phyloP scores from a whole-genome alignment of 108 stramenopile genomes.

The Nitzschia sp. region DNA sequence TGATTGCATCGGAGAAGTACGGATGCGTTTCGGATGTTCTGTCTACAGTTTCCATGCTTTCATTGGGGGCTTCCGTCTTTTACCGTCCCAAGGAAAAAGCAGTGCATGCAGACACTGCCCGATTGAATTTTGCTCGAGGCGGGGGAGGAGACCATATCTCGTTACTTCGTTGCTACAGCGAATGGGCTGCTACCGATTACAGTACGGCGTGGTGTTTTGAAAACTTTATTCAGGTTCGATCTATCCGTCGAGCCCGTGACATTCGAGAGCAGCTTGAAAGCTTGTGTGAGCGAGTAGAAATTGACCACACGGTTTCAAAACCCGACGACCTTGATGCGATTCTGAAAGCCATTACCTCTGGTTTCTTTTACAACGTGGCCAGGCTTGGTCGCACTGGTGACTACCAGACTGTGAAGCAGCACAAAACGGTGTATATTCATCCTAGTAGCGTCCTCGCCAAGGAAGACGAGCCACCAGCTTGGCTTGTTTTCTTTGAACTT shows the following conservation, averaged over 20 bases:
- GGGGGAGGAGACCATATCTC: conserved; percentile 97
- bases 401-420: conserved; percentile 96
- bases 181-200: conserved; percentile 95
- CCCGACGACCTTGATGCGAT: conserved; percentile 72
- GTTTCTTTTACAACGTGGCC: conserved; percentile 98
- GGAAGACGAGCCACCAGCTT: conserved; percentile 89
- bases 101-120: conserved; percentile 97
- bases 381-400: conserved; percentile 89
- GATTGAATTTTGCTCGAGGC: conserved; percentile 95
- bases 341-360: conserved; percentile 93
- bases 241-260: conserved; percentile 94
- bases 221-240: conserved; percentile 95
- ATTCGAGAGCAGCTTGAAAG: conserved; percentile 98
- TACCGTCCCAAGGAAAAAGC: conserved; percentile 97
- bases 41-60: conserved; percentile 96
- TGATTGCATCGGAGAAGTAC: conserved; percentile 96
- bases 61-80: conserved; percentile 92
- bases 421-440: conserved; percentile 95
- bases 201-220: conserved; percentile 98
- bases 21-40: conserved; percentile 91
- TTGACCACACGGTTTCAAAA: conserved; percentile 76
- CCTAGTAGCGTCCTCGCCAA: conserved; percentile 93
- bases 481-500: conserved; percentile 96
- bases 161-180: conserved; percentile 87
- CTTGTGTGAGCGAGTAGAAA: conserved; percentile 98